Base-by-base conservation (phyloP, 805 yeast species). In the Saccharomycopsis sp. region DNA sequence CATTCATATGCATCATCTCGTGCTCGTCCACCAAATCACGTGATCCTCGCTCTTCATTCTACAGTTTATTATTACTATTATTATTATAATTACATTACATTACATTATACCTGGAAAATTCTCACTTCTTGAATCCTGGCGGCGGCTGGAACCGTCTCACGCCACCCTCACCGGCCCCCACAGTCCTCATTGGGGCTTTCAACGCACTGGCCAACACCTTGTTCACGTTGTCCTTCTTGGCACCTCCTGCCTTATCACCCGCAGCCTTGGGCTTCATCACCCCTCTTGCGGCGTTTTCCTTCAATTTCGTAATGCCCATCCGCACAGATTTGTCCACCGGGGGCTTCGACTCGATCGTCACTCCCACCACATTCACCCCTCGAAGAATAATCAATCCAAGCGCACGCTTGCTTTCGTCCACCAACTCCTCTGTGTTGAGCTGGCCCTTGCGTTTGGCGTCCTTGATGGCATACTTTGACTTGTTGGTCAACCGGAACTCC, bases 341-440 rank as follows among this genome's bases (percentile, higher is more conserved):
- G 3, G 64, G 62, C 9, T 56, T 53, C 1, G 56, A 54, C 40
- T 53, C 65, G 22, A 56, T 53, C 15, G 63, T 55, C 1, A 52
- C 53, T 3, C 48, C 89, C 23, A 83, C 75, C 20, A 92, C 75
- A 50, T 80, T 83, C 50, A 86, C 96, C 2, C 98, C 98, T 52
- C 97, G 70, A 34, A 89, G 63, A 27, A 89, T 80, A 2, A 84
- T 71, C 38, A 92, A 68, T 0, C 97, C 97, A 18, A 92, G 61
- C 4, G 75, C 63, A 43, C 97, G 67, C 53, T 78, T 84, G 48
- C 81, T 88, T 45, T 79, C 82, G 30, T 65, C 67, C 21, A 70
- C 56, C 15, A 52, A 46, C 9, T 70, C 59, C 42, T 62, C 65
- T 17, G 62, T 48, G 56, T 62, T 51, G 65, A 57, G 47, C 56